phyloP scores from a whole-genome alignment of 129 eudicot species.

The Artemisia tridentata region DNA sequence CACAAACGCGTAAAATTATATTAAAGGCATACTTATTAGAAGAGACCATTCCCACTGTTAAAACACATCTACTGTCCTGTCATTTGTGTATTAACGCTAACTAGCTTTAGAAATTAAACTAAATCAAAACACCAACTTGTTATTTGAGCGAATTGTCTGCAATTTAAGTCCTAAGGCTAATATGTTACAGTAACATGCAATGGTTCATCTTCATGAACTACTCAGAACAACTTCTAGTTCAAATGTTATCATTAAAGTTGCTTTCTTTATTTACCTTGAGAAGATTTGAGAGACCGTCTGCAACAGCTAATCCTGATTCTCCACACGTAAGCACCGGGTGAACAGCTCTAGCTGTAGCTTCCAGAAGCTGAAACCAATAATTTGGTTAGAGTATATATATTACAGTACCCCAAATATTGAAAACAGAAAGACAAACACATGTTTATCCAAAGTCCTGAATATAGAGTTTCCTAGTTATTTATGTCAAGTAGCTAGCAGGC shows the following conservation, averaged over 20 bases:
- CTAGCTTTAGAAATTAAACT: too few relatives aligned
- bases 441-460: neutral
- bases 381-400: neutral
- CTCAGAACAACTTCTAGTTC: too few relatives aligned
- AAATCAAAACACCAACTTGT: too few relatives aligned
- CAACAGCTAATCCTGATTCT: constrained; percentile 84
- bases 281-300: constrained; percentile 92
- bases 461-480: too few relatives aligned
- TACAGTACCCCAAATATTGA: neutral
- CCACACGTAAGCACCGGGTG: constrained; percentile 93
- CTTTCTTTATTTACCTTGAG: constrained; percentile 53
- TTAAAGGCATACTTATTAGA: neutral
- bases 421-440: neutral
- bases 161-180: too few relatives aligned
- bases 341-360: constrained; percentile 96
- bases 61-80: too few relatives aligned
- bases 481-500: too few relatives aligned
- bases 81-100: too few relatives aligned
- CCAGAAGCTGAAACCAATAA: constrained; percentile 62
- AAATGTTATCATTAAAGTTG: neutral
- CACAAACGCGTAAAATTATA: neutral
- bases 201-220: too few relatives aligned
- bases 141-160: too few relatives aligned
- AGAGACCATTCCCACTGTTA: too few relatives aligned
- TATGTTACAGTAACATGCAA: too few relatives aligned